Percentiles rank a stretch among this genome's conserved stretches.
Conservation (phyloP, 768 basidiomycete genomes). For the Panaeolus cyanescens region DNA sequence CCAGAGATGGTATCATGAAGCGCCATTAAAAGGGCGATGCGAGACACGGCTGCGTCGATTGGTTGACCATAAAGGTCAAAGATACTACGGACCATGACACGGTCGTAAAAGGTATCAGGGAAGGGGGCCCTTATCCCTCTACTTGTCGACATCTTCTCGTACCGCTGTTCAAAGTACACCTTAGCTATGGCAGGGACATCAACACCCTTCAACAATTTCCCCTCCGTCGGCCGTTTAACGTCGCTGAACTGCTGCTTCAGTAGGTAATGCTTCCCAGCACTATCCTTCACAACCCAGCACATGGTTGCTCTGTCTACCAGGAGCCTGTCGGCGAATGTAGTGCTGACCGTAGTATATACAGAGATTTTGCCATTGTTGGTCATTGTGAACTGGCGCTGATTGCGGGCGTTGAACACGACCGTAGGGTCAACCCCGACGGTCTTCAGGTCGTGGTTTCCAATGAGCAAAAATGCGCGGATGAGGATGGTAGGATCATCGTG, state of each 20-base stretch:
- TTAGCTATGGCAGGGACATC: neutral
- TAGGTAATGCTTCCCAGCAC: neutral
- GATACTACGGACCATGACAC: neutral
- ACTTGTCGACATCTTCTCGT: neutral
- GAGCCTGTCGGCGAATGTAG: neutral
- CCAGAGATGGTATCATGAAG: neutral
- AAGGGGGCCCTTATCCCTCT: neutral
- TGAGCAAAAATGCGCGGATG: neutral
- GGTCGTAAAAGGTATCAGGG: neutral
- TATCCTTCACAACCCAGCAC: neutral
- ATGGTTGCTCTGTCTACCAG: neutral
- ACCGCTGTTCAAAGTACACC: neutral
- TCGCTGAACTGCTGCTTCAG: neutral
- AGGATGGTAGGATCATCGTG: neutral
- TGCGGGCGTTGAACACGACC: neutral
- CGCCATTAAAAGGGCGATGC: neutral
- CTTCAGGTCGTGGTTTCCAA: neutral
- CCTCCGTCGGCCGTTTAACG: neutral
- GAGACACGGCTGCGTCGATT: neutral
- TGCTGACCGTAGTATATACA: neutral
- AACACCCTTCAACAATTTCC: neutral
- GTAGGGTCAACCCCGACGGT: neutral
- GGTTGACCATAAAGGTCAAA: neutral
- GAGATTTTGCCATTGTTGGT: neutral
- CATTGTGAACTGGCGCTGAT: neutral